Evolutionary conservation across 345 rosid genomes (phyloP).

Genomic region (Eucalyptus cloeziana): DNA sequence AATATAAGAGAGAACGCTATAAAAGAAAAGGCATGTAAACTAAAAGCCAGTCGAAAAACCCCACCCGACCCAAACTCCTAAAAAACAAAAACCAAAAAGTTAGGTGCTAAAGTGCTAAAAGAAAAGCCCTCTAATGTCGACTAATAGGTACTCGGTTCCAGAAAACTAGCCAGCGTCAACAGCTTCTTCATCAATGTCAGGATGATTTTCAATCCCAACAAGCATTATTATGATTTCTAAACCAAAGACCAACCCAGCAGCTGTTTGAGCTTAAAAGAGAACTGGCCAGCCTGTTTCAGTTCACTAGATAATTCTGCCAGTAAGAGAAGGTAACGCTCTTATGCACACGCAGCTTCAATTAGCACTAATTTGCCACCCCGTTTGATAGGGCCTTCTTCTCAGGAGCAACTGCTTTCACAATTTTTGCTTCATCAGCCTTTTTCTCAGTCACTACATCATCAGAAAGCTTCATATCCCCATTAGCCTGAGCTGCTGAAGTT

Average conservation of each 20-base stretch:
- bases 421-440: neutral
- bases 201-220: neutral
- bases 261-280: neutral
- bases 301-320: neutral
- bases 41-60: neutral
- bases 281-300: neutral
- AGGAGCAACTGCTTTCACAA: neutral
- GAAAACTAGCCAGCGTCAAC: neutral
- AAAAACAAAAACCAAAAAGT: constrained; percentile 1
- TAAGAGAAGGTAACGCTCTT: neutral
- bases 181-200: neutral
- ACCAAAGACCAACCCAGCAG: neutral
- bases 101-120: constrained; percentile 11
- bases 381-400: neutral
- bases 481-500: neutral
- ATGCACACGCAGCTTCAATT: neutral
- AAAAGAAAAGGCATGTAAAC: neutral
- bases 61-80: constrained; percentile 19
- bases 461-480: neutral
- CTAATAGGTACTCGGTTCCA: neutral
- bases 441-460: neutral
- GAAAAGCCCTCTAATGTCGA: neutral
- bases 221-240: neutral
- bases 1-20: neutral
- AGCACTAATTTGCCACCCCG: neutral